Evolutionary conservation across 768 basidiomycete species (phyloP), one percentile per base, ranked within the genome.

Genomic region (Podaxis sp.): DNA sequence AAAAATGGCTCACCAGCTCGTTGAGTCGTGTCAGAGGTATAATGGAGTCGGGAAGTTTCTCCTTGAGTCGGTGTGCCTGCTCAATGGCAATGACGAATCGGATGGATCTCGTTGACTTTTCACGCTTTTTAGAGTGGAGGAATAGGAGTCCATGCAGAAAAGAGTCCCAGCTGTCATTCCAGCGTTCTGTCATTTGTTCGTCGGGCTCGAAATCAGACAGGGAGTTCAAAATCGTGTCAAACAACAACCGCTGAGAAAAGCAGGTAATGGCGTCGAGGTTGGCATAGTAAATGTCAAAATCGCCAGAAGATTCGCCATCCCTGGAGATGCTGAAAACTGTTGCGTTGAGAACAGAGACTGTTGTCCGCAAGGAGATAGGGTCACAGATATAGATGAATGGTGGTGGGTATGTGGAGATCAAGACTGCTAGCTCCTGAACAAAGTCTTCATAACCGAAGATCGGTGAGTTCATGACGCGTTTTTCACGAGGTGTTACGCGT

Each of bases 331-430:
- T 4, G 62, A 58, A n/a, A 66, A 64, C 50, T 70, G 42, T 7
- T 68, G 57, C 65, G 37, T 73, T 68, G 37, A 87, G 62, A n/a
- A 82, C 77, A 1, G 70, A 69, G 25, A 77, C 65, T 0, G 85
- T 82, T 27, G 80, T 71, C 40, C 78, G 75, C 5, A 80, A 69
- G 4, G 84, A 78, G 55, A 74, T 73, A 0, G 83, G 71, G 69
- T 90, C 87, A 55, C 85, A 82, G 44, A 91, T 68, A 68, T 83
- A 89, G 62, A 91, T 79, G 71, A 90, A 91, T 0, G 85, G 79
- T 1, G 88, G 87, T 6, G 86, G 80, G 48, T 68, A 71, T 1
- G 69, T 69, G 5, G 75, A 71, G 18, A 80, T 59, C 14, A 81
- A 72, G 9, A 74, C 71, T 14, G 68, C 68, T 6, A 81, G 60